Evolutionary conservation across 1,284 basidiomycete genomes (phyloP).

Genomic region (Ganoderma lucidum): DNA sequence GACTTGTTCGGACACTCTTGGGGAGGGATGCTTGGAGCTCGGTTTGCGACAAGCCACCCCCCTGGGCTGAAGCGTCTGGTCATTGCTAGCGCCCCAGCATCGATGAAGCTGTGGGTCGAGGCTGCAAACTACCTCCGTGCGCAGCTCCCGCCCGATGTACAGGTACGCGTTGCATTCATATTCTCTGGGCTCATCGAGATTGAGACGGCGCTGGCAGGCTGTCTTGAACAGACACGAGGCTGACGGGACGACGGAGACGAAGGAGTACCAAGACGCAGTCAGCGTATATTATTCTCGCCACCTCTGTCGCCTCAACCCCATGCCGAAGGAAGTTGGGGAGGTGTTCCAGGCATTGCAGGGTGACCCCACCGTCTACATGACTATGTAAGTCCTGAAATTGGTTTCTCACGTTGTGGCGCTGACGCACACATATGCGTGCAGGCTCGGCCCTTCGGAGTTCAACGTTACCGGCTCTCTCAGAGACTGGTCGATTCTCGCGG

Average conservation of each 20-base stretch:
- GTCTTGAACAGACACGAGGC: constrained; percentile 54
- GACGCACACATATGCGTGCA: neutral
- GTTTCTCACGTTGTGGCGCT: neutral
- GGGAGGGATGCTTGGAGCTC: constrained; percentile 55
- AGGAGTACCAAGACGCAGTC: constrained; percentile 54
- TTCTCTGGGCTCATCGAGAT: constrained; percentile 11
- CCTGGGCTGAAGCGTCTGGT: constrained; percentile 49
- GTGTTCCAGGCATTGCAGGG: constrained; percentile 41
- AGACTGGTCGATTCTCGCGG: constrained; percentile 32
- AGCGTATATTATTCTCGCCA: constrained; percentile 51
- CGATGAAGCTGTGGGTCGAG: constrained; percentile 42
- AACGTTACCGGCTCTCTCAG: constrained; percentile 31
- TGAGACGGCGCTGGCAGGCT: constrained; percentile 33
- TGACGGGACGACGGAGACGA: constrained; percentile 50
- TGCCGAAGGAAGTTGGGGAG: constrained; percentile 44
- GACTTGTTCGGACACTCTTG: constrained; percentile 54
- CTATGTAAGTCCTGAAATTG: constrained; percentile 43
- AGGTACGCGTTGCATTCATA: constrained; percentile 27
- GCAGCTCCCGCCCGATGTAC: constrained; percentile 51
- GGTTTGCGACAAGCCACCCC: constrained; percentile 41
- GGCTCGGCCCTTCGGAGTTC: constrained; percentile 31
- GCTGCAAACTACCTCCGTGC: constrained; percentile 39
- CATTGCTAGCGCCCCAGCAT: constrained; percentile 43
- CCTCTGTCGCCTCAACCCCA: constrained; percentile 54
- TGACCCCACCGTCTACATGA: constrained; percentile 57